Evolutionary conservation across 768 basidiomycete genomes (phyloP).

Genomic region (Crepidotus variabilis): DNA sequence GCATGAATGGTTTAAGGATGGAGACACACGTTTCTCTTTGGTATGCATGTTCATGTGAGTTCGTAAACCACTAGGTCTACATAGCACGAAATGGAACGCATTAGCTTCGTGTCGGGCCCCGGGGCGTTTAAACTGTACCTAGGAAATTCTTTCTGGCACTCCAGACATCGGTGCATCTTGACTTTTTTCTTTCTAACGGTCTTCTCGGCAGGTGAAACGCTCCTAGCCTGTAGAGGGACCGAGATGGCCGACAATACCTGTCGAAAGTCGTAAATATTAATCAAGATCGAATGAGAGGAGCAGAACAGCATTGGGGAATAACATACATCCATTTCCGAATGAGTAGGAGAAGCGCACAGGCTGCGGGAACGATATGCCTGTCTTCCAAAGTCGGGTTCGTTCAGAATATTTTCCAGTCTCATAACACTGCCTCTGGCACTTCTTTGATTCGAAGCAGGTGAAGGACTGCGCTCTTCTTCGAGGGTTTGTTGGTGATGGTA

Average conservation of each 20-base stretch:
- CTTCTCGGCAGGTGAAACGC: conserved; percentile 16
- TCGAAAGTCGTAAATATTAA: not conserved
- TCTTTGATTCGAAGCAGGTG: not conserved
- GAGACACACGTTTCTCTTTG: conserved; percentile 26
- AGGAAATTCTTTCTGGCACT: conserved; percentile 31
- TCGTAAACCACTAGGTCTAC: conserved; percentile 29
- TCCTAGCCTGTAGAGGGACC: conserved; percentile 2
- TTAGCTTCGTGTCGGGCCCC: not conserved
- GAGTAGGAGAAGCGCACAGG: conserved; percentile 11
- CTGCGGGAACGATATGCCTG: conserved; percentile 10
- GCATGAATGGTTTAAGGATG: not conserved
- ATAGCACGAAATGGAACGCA: not conserved
- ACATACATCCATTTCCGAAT: conserved; percentile 8
- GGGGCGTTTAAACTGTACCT: too few relatives aligned
- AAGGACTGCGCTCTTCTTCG: not conserved
- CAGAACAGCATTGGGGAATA: not conserved
- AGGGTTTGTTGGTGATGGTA: not conserved
- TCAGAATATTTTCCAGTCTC: conserved; percentile 23
- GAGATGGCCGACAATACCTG: not conserved
- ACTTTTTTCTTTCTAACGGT: conserved; percentile 27
- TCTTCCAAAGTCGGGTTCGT: conserved; percentile 10
- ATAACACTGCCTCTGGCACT: conserved; percentile 17
- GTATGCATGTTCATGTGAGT: conserved; percentile 34
- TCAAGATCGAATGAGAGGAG: not conserved
- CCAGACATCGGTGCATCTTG: conserved; percentile 29